Evolutionary conservation across 2,329 filamentous ascomycete species (phyloP).

Genomic region (Aspergillus carbonarius): DNA sequence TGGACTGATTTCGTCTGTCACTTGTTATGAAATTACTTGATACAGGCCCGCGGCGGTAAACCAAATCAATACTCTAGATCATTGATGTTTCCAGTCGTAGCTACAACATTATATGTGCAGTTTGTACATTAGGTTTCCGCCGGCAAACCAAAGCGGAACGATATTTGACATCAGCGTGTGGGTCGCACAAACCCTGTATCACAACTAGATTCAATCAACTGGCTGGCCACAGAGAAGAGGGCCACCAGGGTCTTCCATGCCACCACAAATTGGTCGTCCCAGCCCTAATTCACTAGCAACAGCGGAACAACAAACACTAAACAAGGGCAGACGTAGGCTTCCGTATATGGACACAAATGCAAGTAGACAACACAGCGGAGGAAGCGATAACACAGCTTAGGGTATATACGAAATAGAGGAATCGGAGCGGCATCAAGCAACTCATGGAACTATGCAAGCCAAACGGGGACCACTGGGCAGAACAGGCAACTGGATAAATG

Average conservation of each 20-base stretch:
- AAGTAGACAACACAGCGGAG: background rate
- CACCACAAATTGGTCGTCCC: background rate
- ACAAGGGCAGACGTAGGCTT: background rate
- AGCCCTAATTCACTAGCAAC: background rate
- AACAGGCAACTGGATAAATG: background rate
- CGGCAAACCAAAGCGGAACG: background rate
- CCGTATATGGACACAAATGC: conserved; percentile 1
- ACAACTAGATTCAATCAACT: background rate
- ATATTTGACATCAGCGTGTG: conserved; percentile 2
- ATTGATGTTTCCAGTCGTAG: background rate
- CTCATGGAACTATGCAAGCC: conserved; percentile 4
- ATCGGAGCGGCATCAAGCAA: conserved; percentile 9
- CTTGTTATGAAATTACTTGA: background rate
- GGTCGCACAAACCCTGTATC: background rate
- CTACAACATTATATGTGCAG: conserved; percentile 2
- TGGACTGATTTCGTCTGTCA: background rate
- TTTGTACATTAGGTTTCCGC: conserved; percentile 9
- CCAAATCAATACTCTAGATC: background rate
- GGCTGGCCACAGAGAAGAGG: background rate
- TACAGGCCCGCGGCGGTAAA: background rate
- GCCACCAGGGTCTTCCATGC: background rate
- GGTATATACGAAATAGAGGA: conserved; percentile 12
- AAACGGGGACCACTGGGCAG: background rate
- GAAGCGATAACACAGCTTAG: conserved; percentile 3
- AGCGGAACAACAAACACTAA: background rate